These are phyloP conservation scores for Clohesyomyces aquaticus DNA, from an alignment of 495 filamentous ascomycete genomes.

Conservation along the genomic window DNA sequence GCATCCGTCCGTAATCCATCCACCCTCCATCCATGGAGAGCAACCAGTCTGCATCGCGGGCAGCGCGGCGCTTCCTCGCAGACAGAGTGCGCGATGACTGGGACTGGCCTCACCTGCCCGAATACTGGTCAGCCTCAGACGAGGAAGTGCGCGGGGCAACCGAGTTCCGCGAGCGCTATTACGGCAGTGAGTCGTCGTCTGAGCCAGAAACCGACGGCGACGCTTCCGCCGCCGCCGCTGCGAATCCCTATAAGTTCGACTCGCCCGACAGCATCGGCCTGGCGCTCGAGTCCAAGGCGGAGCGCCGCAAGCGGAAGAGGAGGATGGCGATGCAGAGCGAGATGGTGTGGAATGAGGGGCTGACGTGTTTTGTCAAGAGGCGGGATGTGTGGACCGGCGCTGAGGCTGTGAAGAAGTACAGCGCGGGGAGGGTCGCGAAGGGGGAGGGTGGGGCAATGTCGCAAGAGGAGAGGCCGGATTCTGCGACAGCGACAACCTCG, in stretches of 20 bases:
- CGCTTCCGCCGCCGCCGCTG: constrained; percentile 3
- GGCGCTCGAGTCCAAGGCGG: constrained; percentile 43
- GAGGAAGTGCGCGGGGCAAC: constrained; percentile 45
- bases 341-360: constrained; percentile 78
- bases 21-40: too few species aligned
- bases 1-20: too few species aligned
- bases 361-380: constrained; percentile 72
- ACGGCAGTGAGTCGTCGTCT: constrained; percentile 39
- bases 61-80: constrained; percentile 48
- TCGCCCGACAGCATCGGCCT: constrained; percentile 62
- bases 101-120: constrained; percentile 48
- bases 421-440: constrained; percentile 3
- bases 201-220: constrained; percentile 22
- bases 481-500: not conserved
- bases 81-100: constrained; percentile 64
- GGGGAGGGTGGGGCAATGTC: too few species aligned
- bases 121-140: constrained; percentile 44
- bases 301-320: constrained; percentile 61
- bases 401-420: constrained; percentile 28
- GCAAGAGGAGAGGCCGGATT: not conserved
- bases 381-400: constrained; percentile 91
- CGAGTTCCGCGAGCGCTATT: constrained; percentile 50
- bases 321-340: constrained; percentile 68
- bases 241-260: constrained; percentile 65
- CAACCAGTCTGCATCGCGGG: constrained; percentile 40